Evolutionary conservation across 1,284 basidiomycete genomes (phyloP).

Genomic region (Acaromyces ingoldii): DNA sequence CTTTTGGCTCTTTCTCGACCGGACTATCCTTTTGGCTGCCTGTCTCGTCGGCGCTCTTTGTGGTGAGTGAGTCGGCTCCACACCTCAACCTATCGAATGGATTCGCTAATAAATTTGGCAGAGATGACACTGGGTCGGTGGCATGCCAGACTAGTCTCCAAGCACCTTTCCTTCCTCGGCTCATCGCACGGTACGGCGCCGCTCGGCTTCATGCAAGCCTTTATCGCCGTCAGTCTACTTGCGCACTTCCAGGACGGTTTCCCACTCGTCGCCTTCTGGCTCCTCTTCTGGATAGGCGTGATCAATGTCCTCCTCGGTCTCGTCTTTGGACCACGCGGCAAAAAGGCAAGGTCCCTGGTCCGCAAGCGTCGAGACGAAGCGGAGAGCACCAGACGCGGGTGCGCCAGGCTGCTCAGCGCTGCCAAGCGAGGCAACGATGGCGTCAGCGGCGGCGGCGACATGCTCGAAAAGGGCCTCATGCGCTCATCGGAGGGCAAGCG

Average conservation of each 20-base stretch:
- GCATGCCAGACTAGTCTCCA: not conserved
- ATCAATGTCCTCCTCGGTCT: slow-evolving; percentile 13
- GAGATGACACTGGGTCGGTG: too few relatives aligned
- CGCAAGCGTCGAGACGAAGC: not conserved
- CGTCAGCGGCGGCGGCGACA: not conserved
- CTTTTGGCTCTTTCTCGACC: slow-evolving; percentile 34
- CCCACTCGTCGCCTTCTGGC: slow-evolving; percentile 18
- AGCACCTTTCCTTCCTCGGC: slow-evolving; percentile 27
- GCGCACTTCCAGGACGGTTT: slow-evolving; percentile 16
- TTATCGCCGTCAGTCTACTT: slow-evolving; percentile 11
- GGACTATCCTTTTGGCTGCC: slow-evolving; percentile 14
- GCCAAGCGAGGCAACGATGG: not conserved
- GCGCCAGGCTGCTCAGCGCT: too few relatives aligned
- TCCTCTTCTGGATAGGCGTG: slow-evolving; percentile 19
- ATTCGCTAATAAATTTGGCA: too few relatives aligned
- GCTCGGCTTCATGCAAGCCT: slow-evolving; percentile 23
- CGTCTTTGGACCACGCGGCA: not conserved
- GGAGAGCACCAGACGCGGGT: too few relatives aligned
- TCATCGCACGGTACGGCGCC: slow-evolving; percentile 27
- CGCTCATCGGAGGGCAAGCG: too few relatives aligned
- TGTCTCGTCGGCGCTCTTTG: slow-evolving; percentile 11
- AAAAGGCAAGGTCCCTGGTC: not conserved
- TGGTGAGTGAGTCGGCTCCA: too few relatives aligned
- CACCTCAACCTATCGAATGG: too few relatives aligned
- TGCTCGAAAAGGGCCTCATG: too few relatives aligned